Base-by-base conservation (phyloP, 2,329 filamentous ascomycete species). In the Pseudocercospora pini-densiflorae region DNA sequence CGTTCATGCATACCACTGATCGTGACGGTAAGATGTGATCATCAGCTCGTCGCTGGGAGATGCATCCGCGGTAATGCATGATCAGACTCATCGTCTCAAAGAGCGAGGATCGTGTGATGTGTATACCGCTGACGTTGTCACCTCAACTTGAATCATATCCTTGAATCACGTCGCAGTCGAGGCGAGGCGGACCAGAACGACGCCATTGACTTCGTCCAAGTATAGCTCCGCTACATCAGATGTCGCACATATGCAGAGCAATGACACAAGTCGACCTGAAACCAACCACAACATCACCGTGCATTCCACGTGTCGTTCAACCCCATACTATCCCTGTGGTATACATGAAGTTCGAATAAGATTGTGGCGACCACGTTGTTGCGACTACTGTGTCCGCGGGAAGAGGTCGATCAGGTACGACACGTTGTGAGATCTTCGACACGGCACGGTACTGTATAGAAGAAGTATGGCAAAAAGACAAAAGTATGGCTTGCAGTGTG, bases 311-410 rank as follows among this genome's bases (percentile, higher is more conserved):
- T 49, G 45, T 19, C 16, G 7, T 47, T 47, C 21, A 19, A 23
- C 33, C 10, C 33, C 10, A 16, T 36, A 5, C 0, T 12, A 36
- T 36, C 33, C 33, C 33, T 36, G 33, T 36, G 33, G 4, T 36
- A 36, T 36, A 36, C 12, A 36, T 55, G 51, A 7, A 55, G 51
- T 55, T 27, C 3, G 16, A 55, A 55, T 31, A 55, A 55, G 51
- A 16, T 55, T 55, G 79, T 61, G 43, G 59, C 59, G 59, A 61
- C 45, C 59, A 61, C 43, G 59, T 61, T 51, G 24, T 31, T 4
- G 19, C 40, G 19, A 19, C 27, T 40, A n/a, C 12, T 40, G 36
- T 29, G 24, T 53, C n/a, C 45, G 21, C 45, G 45, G 45, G 45
- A 49, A 10, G 49, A 14, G 24, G 51, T 24, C 24, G 24, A 29